Percentiles rank a stretch among this genome's conserved stretches.
These are phyloP conservation scores for Funneliformis caledonium DNA, from an alignment of 371 early-diverging fungal species.

Conservation along the genomic window DNA sequence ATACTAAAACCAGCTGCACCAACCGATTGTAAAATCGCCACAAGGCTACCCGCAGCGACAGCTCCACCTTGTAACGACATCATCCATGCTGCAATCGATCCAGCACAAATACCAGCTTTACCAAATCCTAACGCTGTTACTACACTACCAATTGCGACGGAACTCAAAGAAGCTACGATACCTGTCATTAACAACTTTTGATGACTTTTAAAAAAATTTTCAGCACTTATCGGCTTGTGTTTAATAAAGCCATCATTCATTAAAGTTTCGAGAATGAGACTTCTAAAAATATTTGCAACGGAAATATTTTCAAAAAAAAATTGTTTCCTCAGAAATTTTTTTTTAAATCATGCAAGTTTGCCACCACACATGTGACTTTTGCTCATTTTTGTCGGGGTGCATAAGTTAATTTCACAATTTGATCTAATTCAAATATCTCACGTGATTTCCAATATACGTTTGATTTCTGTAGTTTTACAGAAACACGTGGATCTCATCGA, in stretches of 20 bases:
- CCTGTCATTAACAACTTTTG: neutral
- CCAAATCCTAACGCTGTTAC: slow-evolving; percentile 5
- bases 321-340: no score
- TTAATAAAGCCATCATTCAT: neutral
- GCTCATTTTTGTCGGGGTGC: no score
- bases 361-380: no score
- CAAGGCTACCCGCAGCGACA: slow-evolving; percentile 32
- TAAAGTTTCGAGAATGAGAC: neutral
- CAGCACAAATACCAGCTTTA: slow-evolving; percentile 23
- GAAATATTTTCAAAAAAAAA: no score
- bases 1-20: slow-evolving; percentile 36
- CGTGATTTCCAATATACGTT: no score
- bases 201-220: neutral
- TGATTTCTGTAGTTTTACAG: no score
- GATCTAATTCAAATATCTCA: no score
- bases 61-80: slow-evolving; percentile 40
- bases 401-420: no score
- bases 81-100: slow-evolving; percentile 31
- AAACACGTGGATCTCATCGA: no score
- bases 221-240: neutral
- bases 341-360: no score
- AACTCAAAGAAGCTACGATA: neutral
- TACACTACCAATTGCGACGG: neutral
- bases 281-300: neutral
- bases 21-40: slow-evolving; percentile 39